phyloP scores from a whole-genome alignment of 169 alveolate genomes.

The Amoebophrya sp. region DNA sequence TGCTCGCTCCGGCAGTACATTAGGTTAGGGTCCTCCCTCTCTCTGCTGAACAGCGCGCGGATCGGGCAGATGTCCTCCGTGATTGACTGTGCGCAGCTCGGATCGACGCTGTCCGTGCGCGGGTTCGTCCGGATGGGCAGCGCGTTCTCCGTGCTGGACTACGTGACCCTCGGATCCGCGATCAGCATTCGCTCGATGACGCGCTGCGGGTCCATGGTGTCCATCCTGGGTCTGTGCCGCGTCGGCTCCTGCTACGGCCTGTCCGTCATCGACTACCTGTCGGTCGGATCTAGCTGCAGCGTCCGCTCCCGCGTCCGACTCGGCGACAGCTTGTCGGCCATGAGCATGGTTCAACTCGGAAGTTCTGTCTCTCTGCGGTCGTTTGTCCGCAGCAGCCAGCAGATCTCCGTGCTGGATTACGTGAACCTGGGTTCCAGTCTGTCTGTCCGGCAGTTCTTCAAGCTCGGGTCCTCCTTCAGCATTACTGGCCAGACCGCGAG shows the following conservation, averaged over 20 bases:
- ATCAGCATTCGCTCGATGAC: not conserved
- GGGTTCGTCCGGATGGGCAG: no score
- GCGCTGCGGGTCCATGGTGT: not conserved
- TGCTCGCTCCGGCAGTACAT: no score
- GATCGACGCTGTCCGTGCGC: no score
- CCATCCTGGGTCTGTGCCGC: not conserved
- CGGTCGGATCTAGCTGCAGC: not conserved
- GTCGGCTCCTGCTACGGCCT: slow-evolving; percentile 26
- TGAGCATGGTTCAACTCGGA: not conserved
- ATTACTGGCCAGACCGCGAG: not conserved
- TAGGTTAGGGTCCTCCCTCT: no score
- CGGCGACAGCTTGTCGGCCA: slow-evolving; percentile 26
- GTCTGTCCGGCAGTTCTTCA: no score
- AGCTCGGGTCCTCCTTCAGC: no score
- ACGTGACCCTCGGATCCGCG: slow-evolving; percentile 3
- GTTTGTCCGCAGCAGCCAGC: not conserved
- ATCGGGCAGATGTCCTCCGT: no score
- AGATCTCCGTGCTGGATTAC: no score
- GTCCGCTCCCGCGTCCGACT: not conserved
- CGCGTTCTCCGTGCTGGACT: no score
- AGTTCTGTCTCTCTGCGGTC: slow-evolving; percentile 12
- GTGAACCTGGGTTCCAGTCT: no score
- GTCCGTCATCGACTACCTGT: slow-evolving; percentile 23
- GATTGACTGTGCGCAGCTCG: no score
- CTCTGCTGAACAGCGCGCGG: no score